These are phyloP conservation scores for Penicillium sp. DNA, from an alignment of 2,329 filamentous ascomycete species.

Conservation along the genomic window DNA sequence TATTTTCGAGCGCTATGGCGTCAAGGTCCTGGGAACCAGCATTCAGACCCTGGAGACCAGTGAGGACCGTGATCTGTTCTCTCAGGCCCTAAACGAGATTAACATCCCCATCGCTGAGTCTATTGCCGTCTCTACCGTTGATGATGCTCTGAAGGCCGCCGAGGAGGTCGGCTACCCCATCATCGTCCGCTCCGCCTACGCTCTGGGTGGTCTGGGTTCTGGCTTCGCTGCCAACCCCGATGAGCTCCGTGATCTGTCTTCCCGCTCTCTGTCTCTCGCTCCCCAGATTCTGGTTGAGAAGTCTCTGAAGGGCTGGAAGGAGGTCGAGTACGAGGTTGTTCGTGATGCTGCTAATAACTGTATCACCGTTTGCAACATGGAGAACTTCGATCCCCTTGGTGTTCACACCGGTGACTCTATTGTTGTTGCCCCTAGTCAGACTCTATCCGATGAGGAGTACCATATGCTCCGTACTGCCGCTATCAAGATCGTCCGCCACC, in stretches of 20 bases:
- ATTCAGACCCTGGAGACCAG: constrained; percentile 91
- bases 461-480: constrained; percentile 98
- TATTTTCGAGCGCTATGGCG: constrained; percentile 91
- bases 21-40: constrained; percentile 93
- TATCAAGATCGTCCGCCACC: constrained; percentile 96
- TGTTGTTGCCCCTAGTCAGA: constrained; percentile 95
- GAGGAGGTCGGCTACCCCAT: constrained; percentile 91
- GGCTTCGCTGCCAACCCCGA: constrained; percentile 94
- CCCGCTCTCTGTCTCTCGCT: constrained; percentile 87
- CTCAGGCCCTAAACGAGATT: constrained; percentile 95
- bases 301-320: constrained; percentile 99
- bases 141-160: constrained; percentile 88
- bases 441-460: constrained; percentile 96
- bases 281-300: constrained; percentile 98
- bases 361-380: constrained; percentile 98
- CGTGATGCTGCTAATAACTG: constrained; percentile 98
- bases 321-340: constrained; percentile 98
- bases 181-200: constrained; percentile 96
- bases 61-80: constrained; percentile 94
- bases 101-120: constrained; percentile 97
- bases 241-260: constrained; percentile 91
- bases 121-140: constrained; percentile 86
- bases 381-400: constrained; percentile 97
- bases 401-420: constrained; percentile 99
- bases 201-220: constrained; percentile 91